A percentile compares a stretch with the other conserved stretches of the same genome.
These are phyloP conservation scores for Naganishia albida DNA, from an alignment of 1,284 basidiomycete species.

Conservation along the genomic window DNA sequence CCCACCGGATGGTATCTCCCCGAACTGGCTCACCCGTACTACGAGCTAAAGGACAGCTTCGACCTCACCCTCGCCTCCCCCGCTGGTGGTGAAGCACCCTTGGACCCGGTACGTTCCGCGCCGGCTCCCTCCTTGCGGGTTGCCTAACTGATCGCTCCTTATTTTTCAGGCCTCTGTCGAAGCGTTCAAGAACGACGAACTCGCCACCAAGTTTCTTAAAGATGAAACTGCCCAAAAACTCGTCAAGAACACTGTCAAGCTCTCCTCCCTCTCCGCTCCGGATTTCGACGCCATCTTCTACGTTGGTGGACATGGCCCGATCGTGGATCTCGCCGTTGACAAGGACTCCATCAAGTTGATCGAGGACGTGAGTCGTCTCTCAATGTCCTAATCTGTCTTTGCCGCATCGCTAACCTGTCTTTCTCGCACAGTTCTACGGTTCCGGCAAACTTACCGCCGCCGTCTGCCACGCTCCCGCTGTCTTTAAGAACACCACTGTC, in stretches of 20 bases:
- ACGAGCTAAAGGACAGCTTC: conserved; percentile 63
- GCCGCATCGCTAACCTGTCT: not conserved
- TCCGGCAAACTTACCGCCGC: conserved; percentile 63
- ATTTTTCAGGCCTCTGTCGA: conserved; percentile 45
- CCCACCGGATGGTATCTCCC: conserved; percentile 66
- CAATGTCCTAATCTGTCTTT: not conserved
- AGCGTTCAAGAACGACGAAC: conserved; percentile 62
- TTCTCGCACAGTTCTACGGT: conserved; percentile 60
- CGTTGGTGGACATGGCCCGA: conserved; percentile 71
- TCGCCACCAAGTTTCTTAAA: conserved; percentile 64
- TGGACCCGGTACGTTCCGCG: conserved; percentile 62
- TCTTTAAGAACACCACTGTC: conserved; percentile 61
- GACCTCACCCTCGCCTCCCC: conserved; percentile 71
- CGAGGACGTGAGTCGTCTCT: conserved; percentile 57
- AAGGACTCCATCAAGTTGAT: conserved; percentile 63
- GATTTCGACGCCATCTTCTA: conserved; percentile 77
- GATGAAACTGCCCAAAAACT: conserved; percentile 66
- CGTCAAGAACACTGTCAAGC: conserved; percentile 61
- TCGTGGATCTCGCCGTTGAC: conserved; percentile 67
- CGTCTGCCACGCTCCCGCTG: conserved; percentile 73
- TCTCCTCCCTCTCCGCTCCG: conserved; percentile 62
- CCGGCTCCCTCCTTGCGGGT: not conserved
- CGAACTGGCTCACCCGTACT: conserved; percentile 80
- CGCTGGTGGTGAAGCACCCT: conserved; percentile 68
- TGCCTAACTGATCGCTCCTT: not conserved